These are phyloP conservation scores for Plicaturopsis crispa DNA, from an alignment of 768 basidiomycete genomes.

Conservation along the genomic window DNA sequence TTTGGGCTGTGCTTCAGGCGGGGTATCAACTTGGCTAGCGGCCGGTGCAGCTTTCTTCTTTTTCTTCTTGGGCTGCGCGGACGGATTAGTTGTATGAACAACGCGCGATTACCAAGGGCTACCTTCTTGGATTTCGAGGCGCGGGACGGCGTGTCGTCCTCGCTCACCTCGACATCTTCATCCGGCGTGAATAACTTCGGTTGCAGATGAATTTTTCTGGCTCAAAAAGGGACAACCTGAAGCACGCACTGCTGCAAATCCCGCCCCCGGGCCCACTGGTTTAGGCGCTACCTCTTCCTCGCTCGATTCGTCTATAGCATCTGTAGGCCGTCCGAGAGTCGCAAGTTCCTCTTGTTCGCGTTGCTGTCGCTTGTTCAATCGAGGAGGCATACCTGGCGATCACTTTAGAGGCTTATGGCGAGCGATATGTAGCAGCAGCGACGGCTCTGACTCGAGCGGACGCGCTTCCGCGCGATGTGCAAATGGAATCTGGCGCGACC, in stretches of 20 bases:
- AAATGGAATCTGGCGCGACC: too few relatives aligned
- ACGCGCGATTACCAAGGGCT: not conserved
- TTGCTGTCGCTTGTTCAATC: slow-evolving; percentile 81
- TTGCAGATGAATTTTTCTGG: too few relatives aligned
- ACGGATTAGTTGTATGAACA: not conserved
- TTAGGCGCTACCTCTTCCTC: slow-evolving; percentile 29
- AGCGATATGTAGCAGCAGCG: too few relatives aligned
- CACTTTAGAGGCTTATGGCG: too few relatives aligned
- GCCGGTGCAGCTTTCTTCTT: slow-evolving; percentile 24
- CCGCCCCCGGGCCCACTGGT: slow-evolving; percentile 15
- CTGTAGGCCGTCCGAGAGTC: slow-evolving; percentile 33
- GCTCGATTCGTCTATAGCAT: slow-evolving; percentile 20
- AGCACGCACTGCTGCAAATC: slow-evolving; percentile 38
- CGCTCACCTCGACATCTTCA: too few relatives aligned
- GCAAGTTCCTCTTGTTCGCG: slow-evolving; percentile 77
- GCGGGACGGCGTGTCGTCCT: too few relatives aligned
- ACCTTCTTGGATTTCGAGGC: too few relatives aligned
- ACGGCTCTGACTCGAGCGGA: too few relatives aligned
- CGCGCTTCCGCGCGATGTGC: too few relatives aligned
- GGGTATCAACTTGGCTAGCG: slow-evolving; percentile 3
- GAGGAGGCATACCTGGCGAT: slow-evolving; percentile 46
- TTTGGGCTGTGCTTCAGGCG: slow-evolving; percentile 13
- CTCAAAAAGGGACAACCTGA: too few relatives aligned
- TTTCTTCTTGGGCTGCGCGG: slow-evolving; percentile 28
- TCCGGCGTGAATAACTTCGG: slow-evolving; percentile 23